phyloP scores from a whole-genome alignment of 352 stramenopile genomes.

The Pythium sukuiense region DNA sequence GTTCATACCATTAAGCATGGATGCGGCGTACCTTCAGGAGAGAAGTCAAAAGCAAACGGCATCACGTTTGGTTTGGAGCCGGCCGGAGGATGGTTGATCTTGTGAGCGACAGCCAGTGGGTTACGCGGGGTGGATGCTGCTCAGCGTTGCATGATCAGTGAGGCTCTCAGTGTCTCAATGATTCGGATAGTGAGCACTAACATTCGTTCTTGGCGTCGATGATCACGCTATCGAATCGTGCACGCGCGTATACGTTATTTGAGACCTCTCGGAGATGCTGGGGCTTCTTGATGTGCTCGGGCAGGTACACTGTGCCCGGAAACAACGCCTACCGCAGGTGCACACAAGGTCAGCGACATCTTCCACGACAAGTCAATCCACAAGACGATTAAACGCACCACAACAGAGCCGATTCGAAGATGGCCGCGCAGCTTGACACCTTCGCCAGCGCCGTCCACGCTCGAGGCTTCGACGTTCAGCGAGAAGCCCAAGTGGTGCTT shows the following conservation, averaged over 20 bases:
- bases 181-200: slow-evolving; percentile 24
- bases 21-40: slow-evolving; percentile 43
- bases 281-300: slow-evolving; percentile 85
- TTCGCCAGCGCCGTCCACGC: slow-evolving; percentile 55
- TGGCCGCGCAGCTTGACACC: slow-evolving; percentile 70
- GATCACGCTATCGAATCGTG: slow-evolving; percentile 85
- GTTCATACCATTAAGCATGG: too few relatives aligned
- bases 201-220: slow-evolving; percentile 83
- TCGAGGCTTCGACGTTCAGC: slow-evolving; percentile 69
- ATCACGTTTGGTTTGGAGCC: slow-evolving; percentile 75
- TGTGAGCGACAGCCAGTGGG: slow-evolving; percentile 73
- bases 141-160: background rate
- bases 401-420: slow-evolving; percentile 63
- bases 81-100: slow-evolving; percentile 83
- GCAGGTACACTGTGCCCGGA: slow-evolving; percentile 77
- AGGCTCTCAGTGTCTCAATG: background rate
- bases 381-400: slow-evolving; percentile 41
- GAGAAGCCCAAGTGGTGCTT: slow-evolving; percentile 67
- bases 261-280: slow-evolving; percentile 68
- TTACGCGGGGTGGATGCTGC: slow-evolving; percentile 64
- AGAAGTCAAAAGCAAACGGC: slow-evolving; percentile 83
- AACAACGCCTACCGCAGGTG: slow-evolving; percentile 53
- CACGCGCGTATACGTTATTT: slow-evolving; percentile 75
- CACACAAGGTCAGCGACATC: background rate
- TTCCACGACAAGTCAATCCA: background rate